These are phyloP conservation scores for Cutaneotrichosporon spelunceum DNA, from an alignment of 1,284 basidiomycete genomes.

Conservation along the genomic window DNA sequence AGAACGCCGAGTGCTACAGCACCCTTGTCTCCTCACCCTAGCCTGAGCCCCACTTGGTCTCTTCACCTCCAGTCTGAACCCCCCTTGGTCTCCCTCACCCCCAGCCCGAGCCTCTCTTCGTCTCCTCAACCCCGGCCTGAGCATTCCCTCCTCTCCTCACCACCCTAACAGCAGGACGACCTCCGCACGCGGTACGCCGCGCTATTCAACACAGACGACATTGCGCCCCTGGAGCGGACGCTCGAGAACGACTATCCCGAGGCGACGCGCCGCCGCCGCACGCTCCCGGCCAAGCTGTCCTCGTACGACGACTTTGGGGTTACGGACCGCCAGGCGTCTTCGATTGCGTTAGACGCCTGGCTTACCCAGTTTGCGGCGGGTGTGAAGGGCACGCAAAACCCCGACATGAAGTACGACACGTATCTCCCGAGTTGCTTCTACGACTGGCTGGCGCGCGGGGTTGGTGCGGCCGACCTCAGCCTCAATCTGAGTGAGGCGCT, in stretches of 20 bases:
- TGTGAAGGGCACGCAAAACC: background rate
- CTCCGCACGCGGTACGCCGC: background rate
- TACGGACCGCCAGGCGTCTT: background rate
- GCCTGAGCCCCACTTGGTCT: too few species aligned
- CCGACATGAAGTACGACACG: background rate
- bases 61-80: too few species aligned
- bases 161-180: background rate
- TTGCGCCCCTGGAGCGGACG: background rate
- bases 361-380: background rate
- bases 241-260: background rate
- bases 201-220: background rate
- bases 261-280: background rate
- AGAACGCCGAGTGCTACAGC: too few species aligned
- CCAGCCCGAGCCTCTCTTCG: too few species aligned
- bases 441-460: background rate
- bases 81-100: too few species aligned
- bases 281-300: background rate
- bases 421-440: background rate
- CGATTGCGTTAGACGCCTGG: background rate
- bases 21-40: too few species aligned
- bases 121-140: too few species aligned
- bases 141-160: background rate
- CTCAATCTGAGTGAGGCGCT: background rate
- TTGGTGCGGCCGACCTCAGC: background rate
- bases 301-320: background rate